These are phyloP conservation scores for Zizania latifolia DNA, from an alignment of 176 grass and related monocot species.

Conservation along the genomic window DNA sequence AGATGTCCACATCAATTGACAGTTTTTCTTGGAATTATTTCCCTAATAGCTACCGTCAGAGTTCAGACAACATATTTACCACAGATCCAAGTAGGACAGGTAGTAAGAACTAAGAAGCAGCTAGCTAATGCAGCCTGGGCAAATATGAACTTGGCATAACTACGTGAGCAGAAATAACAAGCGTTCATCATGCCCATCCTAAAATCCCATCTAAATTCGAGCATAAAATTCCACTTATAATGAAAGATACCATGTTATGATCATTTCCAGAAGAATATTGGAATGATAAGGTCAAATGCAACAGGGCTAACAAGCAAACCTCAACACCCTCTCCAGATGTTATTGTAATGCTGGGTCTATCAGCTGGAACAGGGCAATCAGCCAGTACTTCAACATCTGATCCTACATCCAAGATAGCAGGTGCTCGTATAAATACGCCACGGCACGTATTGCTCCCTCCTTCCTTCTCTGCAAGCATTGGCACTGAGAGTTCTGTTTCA, in stretches of 20 bases:
- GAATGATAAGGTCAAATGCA: neutral
- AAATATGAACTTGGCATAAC: neutral
- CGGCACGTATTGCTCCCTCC: constrained; percentile 62
- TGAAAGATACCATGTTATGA: neutral
- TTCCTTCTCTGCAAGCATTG: constrained; percentile 77
- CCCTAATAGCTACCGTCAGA: no score
- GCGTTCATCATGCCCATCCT: neutral
- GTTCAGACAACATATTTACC: neutral
- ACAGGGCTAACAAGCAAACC: constrained; percentile 34
- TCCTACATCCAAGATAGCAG: constrained; percentile 87
- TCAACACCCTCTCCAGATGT: constrained; percentile 36
- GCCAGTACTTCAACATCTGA: constrained; percentile 79
- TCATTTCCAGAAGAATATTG: neutral
- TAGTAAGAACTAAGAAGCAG: no score
- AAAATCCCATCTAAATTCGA: neutral
- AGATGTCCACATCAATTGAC: neutral
- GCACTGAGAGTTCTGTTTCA: constrained; percentile 72
- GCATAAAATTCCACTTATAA: neutral
- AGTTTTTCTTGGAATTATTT: no score
- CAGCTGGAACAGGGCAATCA: constrained; percentile 60
- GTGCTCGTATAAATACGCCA: constrained; percentile 92
- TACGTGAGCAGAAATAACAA: neutral
- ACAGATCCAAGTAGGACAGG: neutral
- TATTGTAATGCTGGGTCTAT: constrained; percentile 41
- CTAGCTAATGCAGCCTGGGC: neutral